Percentiles rank a stretch among this genome's conserved stretches.
Evolutionary conservation across 2,329 filamentous ascomycete genomes (phyloP).

Genomic region (Nannizziopsis arthrosporioides): DNA sequence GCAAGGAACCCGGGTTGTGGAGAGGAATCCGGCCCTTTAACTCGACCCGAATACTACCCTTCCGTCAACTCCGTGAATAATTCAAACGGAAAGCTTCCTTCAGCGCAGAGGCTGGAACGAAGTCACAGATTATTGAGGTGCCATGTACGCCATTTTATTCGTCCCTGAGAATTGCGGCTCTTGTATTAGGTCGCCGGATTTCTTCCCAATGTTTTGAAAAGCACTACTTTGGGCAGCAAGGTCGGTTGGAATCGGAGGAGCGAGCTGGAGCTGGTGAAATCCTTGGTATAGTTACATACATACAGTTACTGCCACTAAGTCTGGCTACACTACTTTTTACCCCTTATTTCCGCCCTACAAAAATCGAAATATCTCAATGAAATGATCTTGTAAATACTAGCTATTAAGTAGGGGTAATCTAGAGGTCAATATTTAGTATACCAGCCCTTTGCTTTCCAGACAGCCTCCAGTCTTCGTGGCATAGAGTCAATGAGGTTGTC

Average conservation of each 20-base stretch:
- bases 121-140: not conserved
- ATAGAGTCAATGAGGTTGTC: slow-evolving; percentile 5
- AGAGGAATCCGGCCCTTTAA: not conserved
- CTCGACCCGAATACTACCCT: not conserved
- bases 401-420: not conserved
- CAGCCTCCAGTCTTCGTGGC: not conserved
- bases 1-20: slow-evolving; percentile 14
- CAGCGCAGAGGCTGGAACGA: not conserved
- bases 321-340: too few relatives aligned
- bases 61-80: not conserved
- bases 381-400: too few relatives aligned
- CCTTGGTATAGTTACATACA: too few relatives aligned
- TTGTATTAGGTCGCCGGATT: not conserved
- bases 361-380: too few relatives aligned
- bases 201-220: not conserved
- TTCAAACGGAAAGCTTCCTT: not conserved
- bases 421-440: slow-evolving; percentile 10
- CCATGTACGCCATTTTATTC: not conserved
- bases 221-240: slow-evolving; percentile 11
- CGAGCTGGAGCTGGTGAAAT: too few relatives aligned
- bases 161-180: slow-evolving; percentile 5
- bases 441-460: slow-evolving; percentile 5
- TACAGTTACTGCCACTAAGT: too few relatives aligned
- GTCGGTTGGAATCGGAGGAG: too few relatives aligned
- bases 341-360: too few relatives aligned